A percentile compares a stretch with the other conserved stretches of the same genome.
Evolutionary conservation across 345 rosid species (phyloP).

Genomic region (Triadica sebifera): DNA sequence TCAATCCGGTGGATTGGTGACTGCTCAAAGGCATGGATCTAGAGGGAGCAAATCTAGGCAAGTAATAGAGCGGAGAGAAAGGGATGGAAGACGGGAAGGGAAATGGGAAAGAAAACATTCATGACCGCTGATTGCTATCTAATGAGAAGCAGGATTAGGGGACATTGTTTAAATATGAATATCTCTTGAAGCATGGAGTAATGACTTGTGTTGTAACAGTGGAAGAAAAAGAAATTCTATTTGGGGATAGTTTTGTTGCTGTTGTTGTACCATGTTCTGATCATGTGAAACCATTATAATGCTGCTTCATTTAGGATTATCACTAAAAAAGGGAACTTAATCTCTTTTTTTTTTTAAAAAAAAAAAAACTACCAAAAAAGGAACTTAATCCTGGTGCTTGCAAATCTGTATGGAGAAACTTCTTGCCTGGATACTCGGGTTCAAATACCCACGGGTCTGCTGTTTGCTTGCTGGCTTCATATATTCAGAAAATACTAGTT

Average conservation of each 20-base stretch:
- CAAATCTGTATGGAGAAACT: no score
- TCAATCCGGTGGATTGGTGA: conserved; percentile 47
- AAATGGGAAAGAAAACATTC: conserved; percentile 86
- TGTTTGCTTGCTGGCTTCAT: no score
- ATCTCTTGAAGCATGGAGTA: background rate
- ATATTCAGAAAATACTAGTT: no score
- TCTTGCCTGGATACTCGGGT: no score
- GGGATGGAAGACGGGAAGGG: conserved; percentile 70
- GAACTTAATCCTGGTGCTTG: no score
- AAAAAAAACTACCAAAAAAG: no score
- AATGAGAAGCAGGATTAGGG: background rate
- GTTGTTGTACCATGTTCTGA: conserved; percentile 8
- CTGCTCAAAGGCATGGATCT: conserved; percentile 57
- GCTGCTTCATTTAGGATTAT: no score
- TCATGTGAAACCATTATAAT: no score
- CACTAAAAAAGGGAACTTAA: no score
- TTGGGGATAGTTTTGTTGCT: background rate
- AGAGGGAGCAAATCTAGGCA: conserved; percentile 73
- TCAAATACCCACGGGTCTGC: no score
- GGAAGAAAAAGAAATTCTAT: background rate
- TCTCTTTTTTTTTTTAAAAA: no score
- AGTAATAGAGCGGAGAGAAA: conserved; percentile 62
- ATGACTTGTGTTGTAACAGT: background rate
- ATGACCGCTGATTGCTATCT: conserved; percentile 13
- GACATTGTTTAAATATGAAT: background rate